A percentile compares a stretch with the other conserved stretches of the same genome.
Evolutionary conservation across 768 basidiomycete species (phyloP).

Genomic region (Fibroporia radiculosa): DNA sequence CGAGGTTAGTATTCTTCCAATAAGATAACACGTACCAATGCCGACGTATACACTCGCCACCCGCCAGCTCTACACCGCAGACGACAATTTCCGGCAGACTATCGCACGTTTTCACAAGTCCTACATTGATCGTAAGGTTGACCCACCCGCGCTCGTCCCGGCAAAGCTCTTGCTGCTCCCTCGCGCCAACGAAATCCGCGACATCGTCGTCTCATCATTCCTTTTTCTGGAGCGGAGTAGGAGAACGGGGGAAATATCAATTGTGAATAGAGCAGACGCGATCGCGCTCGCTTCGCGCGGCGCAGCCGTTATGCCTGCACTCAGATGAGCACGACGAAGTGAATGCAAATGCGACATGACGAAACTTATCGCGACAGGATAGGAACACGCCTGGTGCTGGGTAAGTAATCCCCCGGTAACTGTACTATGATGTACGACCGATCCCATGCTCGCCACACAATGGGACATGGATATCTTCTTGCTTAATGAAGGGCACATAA

Average conservation of each 20-base stretch:
- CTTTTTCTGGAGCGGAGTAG: slow-evolving; percentile 34
- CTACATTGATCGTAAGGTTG: slow-evolving; percentile 10
- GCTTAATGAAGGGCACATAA: too few species aligned
- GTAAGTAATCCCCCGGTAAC: too few species aligned
- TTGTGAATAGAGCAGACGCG: slow-evolving; percentile 15
- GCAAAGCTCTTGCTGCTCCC: slow-evolving; percentile 26
- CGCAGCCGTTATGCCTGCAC: too few species aligned
- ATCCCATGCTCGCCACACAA: too few species aligned
- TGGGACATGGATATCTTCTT: too few species aligned
- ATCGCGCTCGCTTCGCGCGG: too few species aligned
- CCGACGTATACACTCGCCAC: neutral
- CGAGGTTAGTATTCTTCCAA: slow-evolving; percentile 21
- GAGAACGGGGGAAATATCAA: slow-evolving; percentile 24
- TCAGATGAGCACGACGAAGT: too few species aligned
- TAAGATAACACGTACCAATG: neutral
- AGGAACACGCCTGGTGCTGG: too few species aligned
- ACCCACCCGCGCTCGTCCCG: slow-evolving; percentile 18
- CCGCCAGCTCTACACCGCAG: slow-evolving; percentile 27
- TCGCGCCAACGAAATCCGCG: slow-evolving; percentile 29
- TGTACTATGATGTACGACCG: too few species aligned
- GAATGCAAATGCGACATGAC: too few species aligned
- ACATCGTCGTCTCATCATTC: slow-evolving; percentile 33
- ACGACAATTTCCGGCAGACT: slow-evolving; percentile 25
- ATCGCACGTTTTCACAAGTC: slow-evolving; percentile 28
- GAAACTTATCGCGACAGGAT: too few species aligned